phyloP scores from a whole-genome alignment of 1,139 yeast genomes.

The Petasospora rhodanensis region DNA sequence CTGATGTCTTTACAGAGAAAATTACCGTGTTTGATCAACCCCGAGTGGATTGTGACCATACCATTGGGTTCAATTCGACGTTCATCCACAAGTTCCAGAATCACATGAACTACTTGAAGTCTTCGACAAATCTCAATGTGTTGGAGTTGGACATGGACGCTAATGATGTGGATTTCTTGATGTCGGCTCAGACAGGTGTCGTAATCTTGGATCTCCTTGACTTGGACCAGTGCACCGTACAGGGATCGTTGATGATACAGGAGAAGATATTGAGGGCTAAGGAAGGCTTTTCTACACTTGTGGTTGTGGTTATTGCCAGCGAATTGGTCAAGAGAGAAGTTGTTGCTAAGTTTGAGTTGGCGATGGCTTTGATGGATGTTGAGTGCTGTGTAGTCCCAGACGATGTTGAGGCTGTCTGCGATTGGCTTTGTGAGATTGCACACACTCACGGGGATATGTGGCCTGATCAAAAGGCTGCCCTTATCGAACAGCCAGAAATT shows the following conservation, averaged over 20 bases:
- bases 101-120: conserved; percentile 1
- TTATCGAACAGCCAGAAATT: conserved; percentile 6
- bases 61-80: conserved; percentile 10
- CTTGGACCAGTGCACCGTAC: conserved; percentile 12
- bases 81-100: conserved; percentile 3
- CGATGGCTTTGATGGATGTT: conserved; percentile 11
- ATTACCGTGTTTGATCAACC: background rate
- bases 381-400: conserved; percentile 2
- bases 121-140: conserved; percentile 4
- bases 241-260: conserved; percentile 10
- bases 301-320: conserved; percentile 7
- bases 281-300: conserved; percentile 2
- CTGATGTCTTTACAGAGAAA: background rate
- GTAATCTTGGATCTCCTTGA: conserved; percentile 8
- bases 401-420: conserved; percentile 3
- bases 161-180: conserved; percentile 16
- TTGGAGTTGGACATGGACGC: conserved; percentile 15
- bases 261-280: conserved; percentile 3
- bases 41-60: background rate
- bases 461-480: background rate
- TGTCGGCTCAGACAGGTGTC: conserved; percentile 13
- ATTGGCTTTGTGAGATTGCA: conserved; percentile 9
- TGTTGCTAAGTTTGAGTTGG: conserved; percentile 13
- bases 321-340: conserved; percentile 5
- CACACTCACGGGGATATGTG: background rate